A percentile compares a stretch with the other conserved stretches of the same genome.
phyloP scores from a whole-genome alignment of 108 stramenopile species.

The Discostella pseudostelligera region DNA sequence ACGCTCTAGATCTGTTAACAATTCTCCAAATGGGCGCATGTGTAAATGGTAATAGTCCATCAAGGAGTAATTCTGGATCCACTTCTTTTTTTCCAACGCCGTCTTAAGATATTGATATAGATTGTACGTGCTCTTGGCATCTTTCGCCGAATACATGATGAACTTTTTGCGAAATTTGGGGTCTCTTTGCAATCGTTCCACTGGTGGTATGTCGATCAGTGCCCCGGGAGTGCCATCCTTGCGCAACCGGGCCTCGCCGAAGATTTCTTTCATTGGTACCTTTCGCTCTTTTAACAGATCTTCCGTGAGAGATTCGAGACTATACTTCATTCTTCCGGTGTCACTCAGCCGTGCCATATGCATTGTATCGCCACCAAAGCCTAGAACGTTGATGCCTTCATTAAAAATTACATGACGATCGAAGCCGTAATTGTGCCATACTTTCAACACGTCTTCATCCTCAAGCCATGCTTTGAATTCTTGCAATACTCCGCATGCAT shows the following conservation, averaged over 20 bases:
- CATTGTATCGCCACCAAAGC: conserved; percentile 97
- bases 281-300: conserved; percentile 74
- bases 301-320: conserved; percentile 83
- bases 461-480: conserved; percentile 90
- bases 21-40: conserved; percentile 91
- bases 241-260: conserved; percentile 74
- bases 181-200: conserved; percentile 88
- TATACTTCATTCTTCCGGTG: conserved; percentile 75
- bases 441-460: conserved; percentile 67
- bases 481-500: conserved; percentile 79
- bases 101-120: conserved; percentile 43
- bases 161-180: conserved; percentile 66
- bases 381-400: conserved; percentile 83
- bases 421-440: conserved; percentile 99
- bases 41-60: conserved; percentile 92
- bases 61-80: conserved; percentile 60
- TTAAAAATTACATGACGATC: conserved; percentile 98
- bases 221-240: conserved; percentile 88
- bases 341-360: conserved; percentile 98
- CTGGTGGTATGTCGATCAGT: conserved; percentile 76
- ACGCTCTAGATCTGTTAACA: conserved; percentile 97
- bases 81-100: conserved; percentile 42
- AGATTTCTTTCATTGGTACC: conserved; percentile 94
- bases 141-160: conserved; percentile 87
- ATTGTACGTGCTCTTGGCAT: conserved; percentile 73